Evolutionary conservation across 2,329 filamentous ascomycete genomes (phyloP).

Genomic region (Fusarium sororula): DNA sequence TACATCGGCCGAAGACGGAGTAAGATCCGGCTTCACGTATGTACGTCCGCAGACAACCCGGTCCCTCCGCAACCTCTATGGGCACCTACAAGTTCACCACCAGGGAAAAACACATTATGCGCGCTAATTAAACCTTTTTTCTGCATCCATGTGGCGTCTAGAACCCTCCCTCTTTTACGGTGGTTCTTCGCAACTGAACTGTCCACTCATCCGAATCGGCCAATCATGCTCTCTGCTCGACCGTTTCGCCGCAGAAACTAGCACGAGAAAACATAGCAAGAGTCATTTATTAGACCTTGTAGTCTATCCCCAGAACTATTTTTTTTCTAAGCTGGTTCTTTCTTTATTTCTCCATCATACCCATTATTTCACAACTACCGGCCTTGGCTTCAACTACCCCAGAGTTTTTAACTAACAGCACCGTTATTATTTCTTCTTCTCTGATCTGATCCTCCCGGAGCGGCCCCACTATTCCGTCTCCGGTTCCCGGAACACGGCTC

Average conservation of each 20-base stretch:
- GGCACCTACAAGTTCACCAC: not conserved
- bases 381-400: slow-evolving; percentile 15
- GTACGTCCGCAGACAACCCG: slow-evolving; percentile 12
- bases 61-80: slow-evolving; percentile 14
- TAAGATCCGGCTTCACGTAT: not conserved
- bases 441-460: slow-evolving; percentile 20
- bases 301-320: slow-evolving; percentile 1
- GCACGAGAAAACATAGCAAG: slow-evolving; percentile 29
- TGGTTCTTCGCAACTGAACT: slow-evolving; percentile 17
- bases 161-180: slow-evolving; percentile 1
- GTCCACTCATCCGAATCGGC: slow-evolving; percentile 40
- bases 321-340: not conserved
- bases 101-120: slow-evolving; percentile 13
- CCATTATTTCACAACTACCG: not conserved
- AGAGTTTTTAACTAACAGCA: not conserved
- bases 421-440: not conserved
- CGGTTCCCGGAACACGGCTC: slow-evolving; percentile 27
- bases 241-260: slow-evolving; percentile 38
- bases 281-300: slow-evolving; percentile 30
- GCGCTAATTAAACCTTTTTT: slow-evolving; percentile 18
- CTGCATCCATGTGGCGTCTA: slow-evolving; percentile 3
- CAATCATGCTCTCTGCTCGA: slow-evolving; percentile 36
- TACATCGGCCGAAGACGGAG: slow-evolving; percentile 37
- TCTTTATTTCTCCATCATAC: slow-evolving; percentile 11
- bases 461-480: slow-evolving; percentile 37